Evolutionary conservation across 176 grass and related monocot species (phyloP).

Genomic region (Luzula sylvatica): DNA sequence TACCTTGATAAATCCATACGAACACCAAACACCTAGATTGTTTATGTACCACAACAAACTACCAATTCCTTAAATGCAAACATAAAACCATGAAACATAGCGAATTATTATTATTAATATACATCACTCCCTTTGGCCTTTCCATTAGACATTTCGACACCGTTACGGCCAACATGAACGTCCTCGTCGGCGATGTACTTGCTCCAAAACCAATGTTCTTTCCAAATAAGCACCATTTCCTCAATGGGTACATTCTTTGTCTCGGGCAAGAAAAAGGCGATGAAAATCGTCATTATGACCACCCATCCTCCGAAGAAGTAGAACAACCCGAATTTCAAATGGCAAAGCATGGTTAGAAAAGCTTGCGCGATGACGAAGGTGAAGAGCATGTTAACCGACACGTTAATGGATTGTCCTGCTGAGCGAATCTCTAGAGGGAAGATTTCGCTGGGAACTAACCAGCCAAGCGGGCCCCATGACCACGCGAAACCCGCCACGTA

Average conservation of each 20-base stretch:
- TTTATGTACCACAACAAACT: not conserved
- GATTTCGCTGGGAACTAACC: constrained; percentile 30
- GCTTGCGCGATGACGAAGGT: constrained; percentile 28
- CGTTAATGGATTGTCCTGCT: constrained; percentile 25
- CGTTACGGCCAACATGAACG: constrained; percentile 10
- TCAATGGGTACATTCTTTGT: constrained; percentile 31
- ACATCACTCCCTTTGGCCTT: not conserved
- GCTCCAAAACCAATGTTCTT: constrained; percentile 30
- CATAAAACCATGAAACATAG: not conserved
- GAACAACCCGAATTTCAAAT: constrained; percentile 31
- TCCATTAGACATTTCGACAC: constrained; percentile 12
- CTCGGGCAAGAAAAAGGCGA: constrained; percentile 19
- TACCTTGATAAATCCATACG: too few species aligned
- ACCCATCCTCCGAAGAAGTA: constrained; percentile 35
- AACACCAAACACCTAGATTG: constrained; percentile 1
- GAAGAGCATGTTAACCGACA: constrained; percentile 36
- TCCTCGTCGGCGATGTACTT: constrained; percentile 22
- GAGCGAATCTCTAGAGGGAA: constrained; percentile 34
- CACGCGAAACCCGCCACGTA: constrained; percentile 26
- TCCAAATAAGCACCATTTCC: constrained; percentile 31
- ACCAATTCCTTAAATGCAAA: not conserved
- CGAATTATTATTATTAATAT: not conserved
- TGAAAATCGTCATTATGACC: constrained; percentile 23
- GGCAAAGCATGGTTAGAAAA: constrained; percentile 31
- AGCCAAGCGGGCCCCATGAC: constrained; percentile 32